phyloP scores from a whole-genome alignment of 106 monocot species.

The Dendrobium chrysotoxum region DNA sequence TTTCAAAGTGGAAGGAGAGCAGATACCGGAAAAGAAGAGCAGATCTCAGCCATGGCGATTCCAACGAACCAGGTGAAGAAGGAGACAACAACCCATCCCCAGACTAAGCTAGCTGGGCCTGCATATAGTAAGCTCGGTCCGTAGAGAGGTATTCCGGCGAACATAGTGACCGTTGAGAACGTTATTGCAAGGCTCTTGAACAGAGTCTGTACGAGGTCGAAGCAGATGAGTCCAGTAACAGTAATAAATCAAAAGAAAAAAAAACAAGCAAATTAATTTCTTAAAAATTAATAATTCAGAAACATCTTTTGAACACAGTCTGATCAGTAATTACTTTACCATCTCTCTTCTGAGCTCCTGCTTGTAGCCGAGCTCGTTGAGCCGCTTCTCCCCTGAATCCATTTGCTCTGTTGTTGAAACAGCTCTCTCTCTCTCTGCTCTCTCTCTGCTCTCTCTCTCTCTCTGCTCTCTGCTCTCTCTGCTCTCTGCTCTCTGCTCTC shows the following conservation, averaged over 20 bases:
- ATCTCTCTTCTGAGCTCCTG: slow-evolving; percentile 74
- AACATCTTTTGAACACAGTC: too few relatives aligned
- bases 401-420: slow-evolving; percentile 7
- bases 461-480: not conserved
- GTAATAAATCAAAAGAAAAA: not conserved
- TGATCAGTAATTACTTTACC: slow-evolving; percentile 16
- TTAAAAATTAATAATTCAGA: too few relatives aligned
- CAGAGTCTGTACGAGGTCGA: not conserved
- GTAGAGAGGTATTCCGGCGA: slow-evolving; percentile 76
- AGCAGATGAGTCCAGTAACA: not conserved
- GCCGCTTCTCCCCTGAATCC: slow-evolving; percentile 80
- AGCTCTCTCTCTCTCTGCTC: slow-evolving; percentile 1
- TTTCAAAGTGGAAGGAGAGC: too few relatives aligned
- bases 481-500: not conserved
- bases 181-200: slow-evolving; percentile 65
- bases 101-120: slow-evolving; percentile 63
- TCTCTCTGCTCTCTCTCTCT: not conserved
- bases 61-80: slow-evolving; percentile 89
- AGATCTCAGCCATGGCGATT: slow-evolving; percentile 82
- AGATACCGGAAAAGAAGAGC: slow-evolving; percentile 77
- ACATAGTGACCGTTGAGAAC: slow-evolving; percentile 84
- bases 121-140: slow-evolving; percentile 64
- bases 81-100: slow-evolving; percentile 79
- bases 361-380: slow-evolving; percentile 90
- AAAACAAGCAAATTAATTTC: too few relatives aligned